A percentile compares a stretch with the other conserved stretches of the same genome.
Conservation (phyloP, 2,329 filamentous ascomycete species). For the Cadophora gregata region DNA sequence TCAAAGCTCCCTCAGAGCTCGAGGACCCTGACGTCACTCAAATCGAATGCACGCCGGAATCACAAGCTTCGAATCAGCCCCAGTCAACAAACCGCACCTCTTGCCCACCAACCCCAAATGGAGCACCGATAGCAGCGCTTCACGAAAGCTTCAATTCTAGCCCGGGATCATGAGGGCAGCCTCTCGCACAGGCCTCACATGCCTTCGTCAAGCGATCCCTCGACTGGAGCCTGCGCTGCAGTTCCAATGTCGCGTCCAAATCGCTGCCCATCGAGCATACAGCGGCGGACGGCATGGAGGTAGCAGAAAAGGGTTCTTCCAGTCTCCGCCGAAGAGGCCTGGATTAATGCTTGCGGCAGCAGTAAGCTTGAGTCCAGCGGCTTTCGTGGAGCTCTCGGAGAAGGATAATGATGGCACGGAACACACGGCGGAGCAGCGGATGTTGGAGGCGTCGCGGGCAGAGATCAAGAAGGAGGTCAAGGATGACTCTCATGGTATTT, state of each 20-base stretch:
- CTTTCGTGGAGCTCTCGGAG: slow-evolving; percentile 64
- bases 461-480: slow-evolving; percentile 76
- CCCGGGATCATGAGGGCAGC: slow-evolving; percentile 49
- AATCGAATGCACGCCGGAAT: slow-evolving; percentile 5
- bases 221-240: slow-evolving; percentile 41
- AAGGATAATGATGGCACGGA: slow-evolving; percentile 59
- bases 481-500: slow-evolving; percentile 64
- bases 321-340: slow-evolving; percentile 28
- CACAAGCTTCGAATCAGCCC: slow-evolving; percentile 18
- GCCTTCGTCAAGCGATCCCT: slow-evolving; percentile 47
- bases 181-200: slow-evolving; percentile 52
- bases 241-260: slow-evolving; percentile 26
- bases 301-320: slow-evolving; percentile 25
- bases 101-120: slow-evolving; percentile 29
- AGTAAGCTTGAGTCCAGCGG: slow-evolving; percentile 56
- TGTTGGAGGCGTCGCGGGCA: slow-evolving; percentile 80
- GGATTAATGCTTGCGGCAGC: slow-evolving; percentile 37
- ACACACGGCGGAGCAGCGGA: slow-evolving; percentile 80
- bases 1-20: too few relatives aligned
- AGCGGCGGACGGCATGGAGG: slow-evolving; percentile 17
- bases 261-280: slow-evolving; percentile 28
- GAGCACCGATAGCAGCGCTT: slow-evolving; percentile 36
- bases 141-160: slow-evolving; percentile 1
- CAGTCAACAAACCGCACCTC: slow-evolving; percentile 4
- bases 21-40: slow-evolving; percentile 23